Evolutionary conservation across 495 filamentous ascomycete species (phyloP).

Genomic region (Clavariopsis aquatica): DNA sequence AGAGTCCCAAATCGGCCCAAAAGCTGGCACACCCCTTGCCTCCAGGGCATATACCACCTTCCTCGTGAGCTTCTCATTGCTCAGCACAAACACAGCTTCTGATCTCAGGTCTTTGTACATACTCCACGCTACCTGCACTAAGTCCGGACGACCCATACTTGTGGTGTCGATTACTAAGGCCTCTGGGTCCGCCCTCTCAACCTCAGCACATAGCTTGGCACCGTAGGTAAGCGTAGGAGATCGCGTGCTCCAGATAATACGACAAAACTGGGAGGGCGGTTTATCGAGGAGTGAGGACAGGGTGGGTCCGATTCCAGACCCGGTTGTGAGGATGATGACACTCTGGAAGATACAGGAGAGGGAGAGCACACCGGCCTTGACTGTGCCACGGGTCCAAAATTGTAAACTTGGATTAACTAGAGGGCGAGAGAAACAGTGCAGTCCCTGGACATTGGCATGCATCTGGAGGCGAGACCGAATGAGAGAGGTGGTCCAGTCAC

Average conservation of each 20-base stretch:
- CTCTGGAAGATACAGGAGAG: conserved; percentile 33
- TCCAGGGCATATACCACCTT: conserved; percentile 36
- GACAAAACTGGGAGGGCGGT: conserved; percentile 16
- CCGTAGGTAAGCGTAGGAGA: conserved; percentile 28
- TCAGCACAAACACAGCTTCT: conserved; percentile 39
- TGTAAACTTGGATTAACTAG: neutral
- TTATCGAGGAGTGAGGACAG: conserved; percentile 23
- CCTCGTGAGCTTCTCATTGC: conserved; percentile 31
- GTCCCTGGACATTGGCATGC: neutral
- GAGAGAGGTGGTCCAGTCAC: conserved; percentile 36
- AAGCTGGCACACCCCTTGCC: conserved; percentile 28
- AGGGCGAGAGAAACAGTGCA: neutral
- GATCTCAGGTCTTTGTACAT: conserved; percentile 14
- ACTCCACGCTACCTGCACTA: conserved; percentile 25
- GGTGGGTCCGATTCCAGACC: conserved; percentile 38
- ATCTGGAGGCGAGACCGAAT: conserved; percentile 17
- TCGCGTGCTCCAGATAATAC: conserved; percentile 33
- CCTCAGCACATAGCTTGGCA: conserved; percentile 9
- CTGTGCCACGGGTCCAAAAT: conserved; percentile 28
- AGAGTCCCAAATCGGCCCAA: conserved; percentile 39
- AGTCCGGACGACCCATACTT: conserved; percentile 25
- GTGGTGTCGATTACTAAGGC: conserved; percentile 36
- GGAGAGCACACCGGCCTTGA: conserved; percentile 30
- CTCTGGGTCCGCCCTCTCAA: conserved; percentile 27
- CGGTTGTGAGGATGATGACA: conserved; percentile 38